Evolutionary conservation across 2,329 filamentous ascomycete species (phyloP).

Genomic region (Monilinia laxa): DNA sequence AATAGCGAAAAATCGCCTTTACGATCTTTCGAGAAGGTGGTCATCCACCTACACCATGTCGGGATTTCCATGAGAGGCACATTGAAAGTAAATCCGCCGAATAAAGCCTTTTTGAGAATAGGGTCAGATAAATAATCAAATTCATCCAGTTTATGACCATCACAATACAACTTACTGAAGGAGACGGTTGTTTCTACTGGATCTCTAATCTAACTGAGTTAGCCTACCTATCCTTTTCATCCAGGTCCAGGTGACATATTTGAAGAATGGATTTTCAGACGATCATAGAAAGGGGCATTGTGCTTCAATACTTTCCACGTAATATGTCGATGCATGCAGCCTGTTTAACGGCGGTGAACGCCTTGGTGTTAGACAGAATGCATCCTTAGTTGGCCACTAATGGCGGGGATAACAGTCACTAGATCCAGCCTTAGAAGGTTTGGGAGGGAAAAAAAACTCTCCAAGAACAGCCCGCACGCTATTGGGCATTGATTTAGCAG

Average conservation of each 20-base stretch:
- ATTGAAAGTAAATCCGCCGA: background rate
- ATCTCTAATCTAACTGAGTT: conserved; percentile 12
- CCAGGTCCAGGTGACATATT: background rate
- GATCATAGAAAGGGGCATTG: conserved; percentile 4
- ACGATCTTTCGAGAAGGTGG: background rate
- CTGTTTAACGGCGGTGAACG: background rate
- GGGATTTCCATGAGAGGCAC: background rate
- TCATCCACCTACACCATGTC: background rate
- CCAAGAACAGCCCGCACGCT: background rate
- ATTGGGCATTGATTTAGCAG: too few species aligned
- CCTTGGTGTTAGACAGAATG: conserved; percentile 9
- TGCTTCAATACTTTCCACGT: conserved; percentile 10
- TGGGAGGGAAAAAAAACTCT: background rate
- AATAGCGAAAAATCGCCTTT: background rate
- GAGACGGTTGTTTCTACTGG: background rate
- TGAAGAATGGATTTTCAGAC: conserved; percentile 8
- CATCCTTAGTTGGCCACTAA: background rate
- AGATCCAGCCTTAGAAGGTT: background rate
- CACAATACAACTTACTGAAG: conserved; percentile 4
- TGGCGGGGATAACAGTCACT: conserved; percentile 7
- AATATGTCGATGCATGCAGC: conserved; percentile 18
- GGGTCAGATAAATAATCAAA: conserved; percentile 8
- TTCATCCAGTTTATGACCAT: background rate
- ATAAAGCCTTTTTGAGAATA: conserved; percentile 1
- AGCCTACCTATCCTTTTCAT: background rate